phyloP scores from a whole-genome alignment of 2,329 filamentous ascomycete genomes.

The Diaporthe sp. region DNA sequence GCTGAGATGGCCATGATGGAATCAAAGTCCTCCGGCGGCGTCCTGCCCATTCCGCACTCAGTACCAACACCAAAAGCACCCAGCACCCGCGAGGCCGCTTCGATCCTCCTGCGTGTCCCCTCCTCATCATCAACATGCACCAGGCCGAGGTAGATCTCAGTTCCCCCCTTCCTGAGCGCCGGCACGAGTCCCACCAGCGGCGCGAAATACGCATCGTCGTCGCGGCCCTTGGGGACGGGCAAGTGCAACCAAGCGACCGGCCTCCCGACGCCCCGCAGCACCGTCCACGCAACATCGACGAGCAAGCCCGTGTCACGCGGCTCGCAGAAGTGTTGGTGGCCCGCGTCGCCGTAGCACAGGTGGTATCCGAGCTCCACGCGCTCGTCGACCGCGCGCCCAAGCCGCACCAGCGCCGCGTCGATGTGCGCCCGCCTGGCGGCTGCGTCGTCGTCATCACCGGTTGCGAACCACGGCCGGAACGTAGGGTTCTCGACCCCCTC shows the following conservation, averaged over 20 bases:
- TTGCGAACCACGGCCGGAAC: background rate
- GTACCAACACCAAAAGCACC: constrained; percentile 1
- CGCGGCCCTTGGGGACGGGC: constrained; percentile 25
- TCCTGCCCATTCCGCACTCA: constrained; percentile 14
- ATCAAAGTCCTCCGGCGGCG: background rate
- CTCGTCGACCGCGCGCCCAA: background rate
- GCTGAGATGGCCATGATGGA: background rate
- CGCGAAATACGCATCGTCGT: constrained; percentile 15
- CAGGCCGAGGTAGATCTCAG: constrained; percentile 10
- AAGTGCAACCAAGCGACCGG: constrained; percentile 10
- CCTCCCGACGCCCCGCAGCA: background rate
- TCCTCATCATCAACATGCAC: constrained; percentile 23
- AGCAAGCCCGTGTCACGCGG: constrained; percentile 8
- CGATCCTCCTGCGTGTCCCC: constrained; percentile 15
- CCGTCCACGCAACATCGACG: background rate
- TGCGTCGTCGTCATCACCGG: background rate
- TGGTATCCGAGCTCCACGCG: constrained; percentile 3
- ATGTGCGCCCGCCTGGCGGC: background rate
- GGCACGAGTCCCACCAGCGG: background rate
- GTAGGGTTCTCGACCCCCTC: background rate
- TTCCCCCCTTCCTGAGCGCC: background rate
- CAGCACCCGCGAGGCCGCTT: background rate
- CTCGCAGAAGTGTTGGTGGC: constrained; percentile 19
- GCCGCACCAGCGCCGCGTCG: constrained; percentile 4
- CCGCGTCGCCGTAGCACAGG: constrained; percentile 14